These are phyloP conservation scores for Sporothrix pallida DNA, from an alignment of 2,329 filamentous ascomycete genomes.

Conservation along the genomic window DNA sequence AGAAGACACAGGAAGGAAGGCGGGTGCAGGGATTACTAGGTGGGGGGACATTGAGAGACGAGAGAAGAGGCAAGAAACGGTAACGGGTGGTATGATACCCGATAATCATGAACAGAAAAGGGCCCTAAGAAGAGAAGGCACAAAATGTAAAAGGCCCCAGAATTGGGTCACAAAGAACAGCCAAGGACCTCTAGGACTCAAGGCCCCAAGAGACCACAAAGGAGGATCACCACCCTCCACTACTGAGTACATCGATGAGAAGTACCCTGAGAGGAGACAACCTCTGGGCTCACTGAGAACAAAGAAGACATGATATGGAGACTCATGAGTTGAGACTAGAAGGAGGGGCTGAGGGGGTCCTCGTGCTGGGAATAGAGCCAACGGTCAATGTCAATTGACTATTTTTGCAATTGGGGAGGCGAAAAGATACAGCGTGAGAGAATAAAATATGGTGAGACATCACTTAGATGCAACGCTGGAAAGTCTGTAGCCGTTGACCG, in stretches of 20 bases:
- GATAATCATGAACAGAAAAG: too few species aligned
- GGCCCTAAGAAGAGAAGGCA: too few species aligned
- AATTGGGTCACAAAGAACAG: too few species aligned
- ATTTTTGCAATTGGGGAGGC: neutral
- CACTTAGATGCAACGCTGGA: neutral
- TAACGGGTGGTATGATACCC: too few species aligned
- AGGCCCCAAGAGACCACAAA: neutral
- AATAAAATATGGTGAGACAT: neutral
- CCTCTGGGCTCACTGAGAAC: neutral
- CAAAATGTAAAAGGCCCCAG: too few species aligned
- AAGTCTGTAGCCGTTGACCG: too few species aligned
- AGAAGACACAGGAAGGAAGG: neutral
- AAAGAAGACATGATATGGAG: neutral
- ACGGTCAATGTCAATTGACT: neutral
- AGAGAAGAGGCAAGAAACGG: too few species aligned
- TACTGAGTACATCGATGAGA: neutral
- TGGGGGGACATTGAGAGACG: too few species aligned
- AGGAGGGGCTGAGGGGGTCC: neutral
- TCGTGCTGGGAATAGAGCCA: slow-evolving; percentile 11
- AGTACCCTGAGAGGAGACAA: neutral
- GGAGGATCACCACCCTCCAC: neutral
- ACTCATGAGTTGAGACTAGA: too few species aligned
- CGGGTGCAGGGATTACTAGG: too few species aligned
- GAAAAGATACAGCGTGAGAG: neutral
- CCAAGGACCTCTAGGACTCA: too few species aligned